Base-by-base conservation (phyloP, 2,329 filamentous ascomycete genomes). In the Apiospora aurea region DNA sequence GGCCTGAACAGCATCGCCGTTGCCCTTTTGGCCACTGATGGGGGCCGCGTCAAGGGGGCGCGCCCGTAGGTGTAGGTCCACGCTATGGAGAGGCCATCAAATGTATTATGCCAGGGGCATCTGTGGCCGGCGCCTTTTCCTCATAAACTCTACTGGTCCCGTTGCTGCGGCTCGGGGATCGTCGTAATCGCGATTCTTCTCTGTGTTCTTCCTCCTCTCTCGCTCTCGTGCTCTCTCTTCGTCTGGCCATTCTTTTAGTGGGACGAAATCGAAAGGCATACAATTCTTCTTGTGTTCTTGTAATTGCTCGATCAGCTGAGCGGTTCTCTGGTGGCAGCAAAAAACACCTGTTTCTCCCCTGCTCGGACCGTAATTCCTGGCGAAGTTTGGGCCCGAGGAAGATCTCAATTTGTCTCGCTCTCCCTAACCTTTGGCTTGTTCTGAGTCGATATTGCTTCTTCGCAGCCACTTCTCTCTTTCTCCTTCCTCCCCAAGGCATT, bases 61-160 rank as follows among this genome's bases (percentile, higher is more conserved):
- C 53, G 38, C 53, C 38, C 38, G 51, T 34, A n/a, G 41, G 57
- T 64, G 34, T 18, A 64, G 29, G 57, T 64, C 57, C 57, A 64
- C 57, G 57, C 57, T 41, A 41, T 64, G 57, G 29, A 61, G 34
- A 61, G 34, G 53, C 29, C 18, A 26, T 29, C 26, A 29, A 29
- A 29, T 34, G 29, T 61, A 3, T 41, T 64, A 64, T n/a, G 57
- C 57, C 57, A 64, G 57, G 57, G 57, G n/a, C 18, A 6, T 18
- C 21, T n/a, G 34, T 41, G 34, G 57, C 57, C 18, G 57, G 29
- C 57, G 57, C 57, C 57, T 64, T 64, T 64, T 64, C n/a, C 34
- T 64, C 57, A 64, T 64, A 64, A 64, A 64, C 57, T 64, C 57
- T 64, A 64, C 57, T 64, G 57, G 57, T 64, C 57, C 57, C 57